A percentile compares a stretch with the other conserved stretches of the same genome.
phyloP scores from a whole-genome alignment of 169 alveolate species.

The Ichthyophthirius multifiliis region DNA sequence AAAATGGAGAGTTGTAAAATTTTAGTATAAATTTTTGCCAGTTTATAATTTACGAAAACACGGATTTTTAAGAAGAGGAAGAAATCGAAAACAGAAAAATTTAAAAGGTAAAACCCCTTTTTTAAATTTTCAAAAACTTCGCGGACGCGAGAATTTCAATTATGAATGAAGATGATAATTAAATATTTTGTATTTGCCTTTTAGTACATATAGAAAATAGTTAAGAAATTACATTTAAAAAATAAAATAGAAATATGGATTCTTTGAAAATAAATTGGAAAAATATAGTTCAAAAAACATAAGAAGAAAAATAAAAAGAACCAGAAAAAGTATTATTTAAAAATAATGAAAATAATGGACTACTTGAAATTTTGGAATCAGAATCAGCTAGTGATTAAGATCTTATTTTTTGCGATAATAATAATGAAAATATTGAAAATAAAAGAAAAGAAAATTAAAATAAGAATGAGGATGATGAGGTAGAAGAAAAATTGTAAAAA shows the following conservation, averaged over 20 bases:
- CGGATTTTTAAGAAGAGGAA: constrained; percentile 14
- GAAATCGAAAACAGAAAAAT: neutral
- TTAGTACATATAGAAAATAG: neutral
- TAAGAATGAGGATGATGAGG: too few species aligned
- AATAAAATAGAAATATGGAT: neutral
- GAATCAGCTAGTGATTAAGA: neutral
- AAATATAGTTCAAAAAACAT: neutral
- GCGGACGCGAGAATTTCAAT: neutral
- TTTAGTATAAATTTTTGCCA: neutral
- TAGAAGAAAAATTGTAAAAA: too few species aligned
- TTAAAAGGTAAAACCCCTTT: neutral
- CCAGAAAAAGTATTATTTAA: neutral
- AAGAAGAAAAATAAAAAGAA: neutral
- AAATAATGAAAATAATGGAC: neutral
- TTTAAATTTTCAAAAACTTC: neutral
- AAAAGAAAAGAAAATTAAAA: neutral
- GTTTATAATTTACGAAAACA: neutral
- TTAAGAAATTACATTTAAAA: neutral
- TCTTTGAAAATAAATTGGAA: neutral
- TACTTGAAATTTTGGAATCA: neutral
- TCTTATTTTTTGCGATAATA: neutral
- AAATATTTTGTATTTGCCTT: neutral
- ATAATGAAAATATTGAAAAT: too few species aligned
- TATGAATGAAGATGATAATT: constrained; percentile 1
- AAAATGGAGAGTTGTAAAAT: neutral